Conservation (phyloP, 192 early-diverging fungal species). For the Entophlyctis helioformis region DNA sequence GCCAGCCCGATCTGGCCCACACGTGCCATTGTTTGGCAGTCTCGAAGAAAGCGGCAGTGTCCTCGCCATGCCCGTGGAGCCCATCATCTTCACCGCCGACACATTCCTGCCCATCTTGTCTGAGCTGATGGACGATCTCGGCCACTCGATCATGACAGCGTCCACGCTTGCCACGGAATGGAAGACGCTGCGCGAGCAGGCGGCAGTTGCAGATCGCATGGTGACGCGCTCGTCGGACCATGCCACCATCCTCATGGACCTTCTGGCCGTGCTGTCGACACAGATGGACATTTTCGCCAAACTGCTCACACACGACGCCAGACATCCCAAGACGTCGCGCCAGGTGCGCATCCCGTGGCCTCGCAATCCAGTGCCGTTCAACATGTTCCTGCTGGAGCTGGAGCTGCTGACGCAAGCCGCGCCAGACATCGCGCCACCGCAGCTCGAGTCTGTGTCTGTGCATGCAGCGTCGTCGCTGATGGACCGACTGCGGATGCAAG, state of each 20-base stretch:
- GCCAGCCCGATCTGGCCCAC: too few relatives aligned
- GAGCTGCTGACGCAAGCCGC: slow-evolving; percentile 10
- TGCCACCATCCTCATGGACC: slow-evolving; percentile 5
- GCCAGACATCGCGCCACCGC: too few relatives aligned
- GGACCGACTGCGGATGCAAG: too few relatives aligned
- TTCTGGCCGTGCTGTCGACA: slow-evolving; percentile 1
- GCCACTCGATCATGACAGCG: slow-evolving; percentile 3
- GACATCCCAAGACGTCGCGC: too few relatives aligned
- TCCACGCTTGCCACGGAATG: not conserved
- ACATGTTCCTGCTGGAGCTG: slow-evolving; percentile 11
- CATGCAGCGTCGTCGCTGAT: too few relatives aligned
- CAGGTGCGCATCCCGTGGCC: slow-evolving; percentile 8
- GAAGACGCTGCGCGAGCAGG: not conserved
- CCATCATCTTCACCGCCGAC: not conserved
- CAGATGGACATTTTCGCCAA: slow-evolving; percentile 5
- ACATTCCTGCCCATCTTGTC: slow-evolving; percentile 8
- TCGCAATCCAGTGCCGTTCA: slow-evolving; percentile 14
- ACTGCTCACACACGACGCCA: too few relatives aligned
- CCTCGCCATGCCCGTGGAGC: too few relatives aligned
- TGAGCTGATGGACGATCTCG: slow-evolving; percentile 9
- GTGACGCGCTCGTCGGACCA: slow-evolving; percentile 7
- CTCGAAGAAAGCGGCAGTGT: too few relatives aligned
- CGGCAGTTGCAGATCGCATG: slow-evolving; percentile 1
- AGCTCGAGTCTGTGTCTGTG: too few relatives aligned
- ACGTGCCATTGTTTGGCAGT: too few relatives aligned